Conservation (phyloP, 2,329 filamentous ascomycete genomes). For the Scorias spongiosa region DNA sequence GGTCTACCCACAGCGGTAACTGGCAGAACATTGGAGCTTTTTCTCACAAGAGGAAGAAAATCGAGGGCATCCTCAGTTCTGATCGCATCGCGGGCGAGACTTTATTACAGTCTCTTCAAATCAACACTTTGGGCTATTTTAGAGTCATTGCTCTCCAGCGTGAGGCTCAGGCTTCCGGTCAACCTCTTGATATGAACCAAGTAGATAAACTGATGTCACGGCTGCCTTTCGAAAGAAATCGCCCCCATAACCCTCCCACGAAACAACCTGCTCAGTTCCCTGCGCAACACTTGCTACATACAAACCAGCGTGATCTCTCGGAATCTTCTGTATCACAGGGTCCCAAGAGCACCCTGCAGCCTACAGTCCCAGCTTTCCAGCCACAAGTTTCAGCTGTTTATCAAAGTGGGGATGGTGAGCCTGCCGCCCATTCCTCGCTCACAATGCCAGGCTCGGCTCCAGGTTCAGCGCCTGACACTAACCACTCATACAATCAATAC, state of each 20-base stretch:
- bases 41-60: slow-evolving; percentile 25
- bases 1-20: slow-evolving; percentile 24
- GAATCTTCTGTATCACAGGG: neutral
- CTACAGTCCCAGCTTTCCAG: too few species aligned
- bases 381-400: too few species aligned
- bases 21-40: slow-evolving; percentile 33
- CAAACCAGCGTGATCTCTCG: neutral
- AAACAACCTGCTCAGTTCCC: neutral
- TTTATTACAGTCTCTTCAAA: slow-evolving; percentile 17
- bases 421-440: too few species aligned
- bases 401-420: too few species aligned
- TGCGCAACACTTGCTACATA: neutral
- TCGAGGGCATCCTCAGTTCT: slow-evolving; percentile 29
- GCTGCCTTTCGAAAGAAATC: neutral
- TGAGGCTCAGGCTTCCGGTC: slow-evolving; percentile 16
- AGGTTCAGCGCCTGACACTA: too few species aligned
- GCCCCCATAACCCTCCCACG: neutral
- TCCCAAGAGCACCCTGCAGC: too few species aligned
- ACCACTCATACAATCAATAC: too few species aligned
- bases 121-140: slow-evolving; percentile 27
- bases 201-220: slow-evolving; percentile 11
- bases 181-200: slow-evolving; percentile 17
- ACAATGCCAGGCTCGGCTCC: too few species aligned
- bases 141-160: slow-evolving; percentile 26
- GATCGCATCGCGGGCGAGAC: slow-evolving; percentile 25